Percentiles rank a stretch among this genome's conserved stretches.
phyloP scores from a whole-genome alignment of 1,284 basidiomycete genomes.

The Entoloma clypeatum region DNA sequence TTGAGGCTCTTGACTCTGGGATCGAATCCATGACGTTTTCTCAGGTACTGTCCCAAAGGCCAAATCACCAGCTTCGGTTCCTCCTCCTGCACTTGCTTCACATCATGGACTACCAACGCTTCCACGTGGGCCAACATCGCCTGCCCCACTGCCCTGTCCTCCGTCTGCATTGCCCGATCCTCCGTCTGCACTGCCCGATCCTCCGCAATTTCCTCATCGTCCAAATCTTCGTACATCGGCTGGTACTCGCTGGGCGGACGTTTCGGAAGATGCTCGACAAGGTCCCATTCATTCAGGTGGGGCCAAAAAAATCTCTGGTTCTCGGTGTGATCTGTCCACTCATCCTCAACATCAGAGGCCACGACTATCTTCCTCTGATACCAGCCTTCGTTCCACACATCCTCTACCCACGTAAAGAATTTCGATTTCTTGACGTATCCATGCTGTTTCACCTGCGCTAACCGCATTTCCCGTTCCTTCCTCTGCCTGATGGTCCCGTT shows the following conservation, averaged over 20 bases:
- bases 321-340: neutral
- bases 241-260: neutral
- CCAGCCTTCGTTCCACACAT: neutral
- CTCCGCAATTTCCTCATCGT: neutral
- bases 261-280: neutral
- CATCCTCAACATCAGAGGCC: too few species aligned
- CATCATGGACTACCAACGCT: too few species aligned
- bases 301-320: neutral
- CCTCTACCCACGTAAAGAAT: neutral
- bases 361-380: neutral
- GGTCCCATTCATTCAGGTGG: conserved; percentile 2
- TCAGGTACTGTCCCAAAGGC: too few species aligned
- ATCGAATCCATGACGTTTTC: too few species aligned
- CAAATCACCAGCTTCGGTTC: too few species aligned
- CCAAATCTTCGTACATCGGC: neutral
- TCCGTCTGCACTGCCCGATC: too few species aligned
- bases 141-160: too few species aligned
- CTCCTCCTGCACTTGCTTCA: too few species aligned
- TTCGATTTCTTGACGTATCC: neutral
- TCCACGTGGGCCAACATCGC: too few species aligned
- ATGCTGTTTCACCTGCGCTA: neutral
- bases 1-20: too few species aligned
- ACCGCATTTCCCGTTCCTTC: neutral
- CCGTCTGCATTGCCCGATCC: too few species aligned
- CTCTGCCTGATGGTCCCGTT: neutral